Base-by-base conservation (phyloP, 345 rosid genomes). In the Excoecaria agallocha region DNA sequence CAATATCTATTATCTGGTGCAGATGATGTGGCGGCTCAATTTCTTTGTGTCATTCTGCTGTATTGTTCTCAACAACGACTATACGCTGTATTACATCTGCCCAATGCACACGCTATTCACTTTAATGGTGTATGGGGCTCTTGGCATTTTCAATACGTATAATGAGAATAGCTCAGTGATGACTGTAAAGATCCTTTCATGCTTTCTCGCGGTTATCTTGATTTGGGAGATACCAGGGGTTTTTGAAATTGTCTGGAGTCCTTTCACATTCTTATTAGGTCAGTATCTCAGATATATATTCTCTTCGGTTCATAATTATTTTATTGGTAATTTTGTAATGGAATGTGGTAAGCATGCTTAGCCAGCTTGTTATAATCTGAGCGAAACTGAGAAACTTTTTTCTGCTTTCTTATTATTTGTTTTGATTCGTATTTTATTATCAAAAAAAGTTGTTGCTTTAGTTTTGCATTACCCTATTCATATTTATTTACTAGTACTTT, bases 11-110 rank as follows among this genome's bases (percentile, higher is more conserved):
- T 66, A 51, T 74, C 71, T 86, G 58, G 73, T 86, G 85, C 93
- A 93, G 99, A 95, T 95, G 99, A 95, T 95, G 99, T 95, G 98
- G 99, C 90, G 98, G 81, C 93, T 95, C 30, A 95, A 95, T 74
- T 89, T 93, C 86, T 90, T 89, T 38, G 99, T 95, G 77, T 91
- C 90, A 73, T 91, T 95, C 78, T 83, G 91, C 84, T 95, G 98
- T 79, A 77, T 93, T 82, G 84, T 93, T 82, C 98, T 95, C 78
- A 85, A 89, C 93, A 95, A 95, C 71, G 97, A 95, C 76, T 95
- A 93, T 75, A 88, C 89, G 98, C 78, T 95, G 74, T 95, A 93
- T 78, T 95, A 95, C 78, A 95, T 93, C 78, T 95, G 98, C 79
- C 98, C 99, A 60, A 95, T 95, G 99, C 98, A 95, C 82, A 95